Evolutionary conservation across 192 early-diverging fungal genomes (phyloP).

Genomic region (Umbelopsis vinacea): DNA sequence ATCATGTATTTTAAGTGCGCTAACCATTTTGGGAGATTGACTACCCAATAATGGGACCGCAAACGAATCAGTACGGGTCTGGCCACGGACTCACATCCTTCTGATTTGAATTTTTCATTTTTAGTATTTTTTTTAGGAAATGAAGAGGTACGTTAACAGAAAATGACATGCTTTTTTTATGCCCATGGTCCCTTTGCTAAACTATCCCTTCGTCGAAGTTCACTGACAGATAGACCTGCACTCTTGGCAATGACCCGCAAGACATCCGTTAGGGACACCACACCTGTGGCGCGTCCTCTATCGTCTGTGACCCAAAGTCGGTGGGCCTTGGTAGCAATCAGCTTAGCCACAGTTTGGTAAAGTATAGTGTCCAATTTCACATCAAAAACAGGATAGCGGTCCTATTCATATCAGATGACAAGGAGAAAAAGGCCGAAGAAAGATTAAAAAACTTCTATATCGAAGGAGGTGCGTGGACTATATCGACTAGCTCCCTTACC

Average conservation of each 20-base stretch:
- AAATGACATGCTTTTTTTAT: background rate
- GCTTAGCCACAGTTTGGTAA: slow-evolving; percentile 72
- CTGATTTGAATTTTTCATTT: background rate
- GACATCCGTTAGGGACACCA: slow-evolving; percentile 83
- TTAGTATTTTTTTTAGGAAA: background rate
- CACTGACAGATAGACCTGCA: slow-evolving; percentile 6
- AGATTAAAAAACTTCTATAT: background rate
- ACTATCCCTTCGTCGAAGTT: slow-evolving; percentile 2
- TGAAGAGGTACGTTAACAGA: background rate
- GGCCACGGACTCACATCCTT: no score
- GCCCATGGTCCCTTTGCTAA: slow-evolving; percentile 20
- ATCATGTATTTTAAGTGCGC: no score
- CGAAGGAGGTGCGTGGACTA: no score
- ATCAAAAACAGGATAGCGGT: slow-evolving; percentile 76
- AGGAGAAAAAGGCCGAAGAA: background rate
- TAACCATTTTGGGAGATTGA: no score
- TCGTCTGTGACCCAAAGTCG: slow-evolving; percentile 79
- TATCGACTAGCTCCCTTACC: slow-evolving; percentile 38
- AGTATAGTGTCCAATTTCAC: slow-evolving; percentile 73
- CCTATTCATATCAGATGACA: slow-evolving; percentile 34
- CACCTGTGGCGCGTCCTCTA: slow-evolving; percentile 59
- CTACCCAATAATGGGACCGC: no score
- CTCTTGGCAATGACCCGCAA: slow-evolving; percentile 45
- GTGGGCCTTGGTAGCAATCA: slow-evolving; percentile 81
- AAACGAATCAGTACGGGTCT: background rate